Base-by-base conservation (phyloP, 2,329 filamentous ascomycete genomes). In the Helotiales sp. region DNA sequence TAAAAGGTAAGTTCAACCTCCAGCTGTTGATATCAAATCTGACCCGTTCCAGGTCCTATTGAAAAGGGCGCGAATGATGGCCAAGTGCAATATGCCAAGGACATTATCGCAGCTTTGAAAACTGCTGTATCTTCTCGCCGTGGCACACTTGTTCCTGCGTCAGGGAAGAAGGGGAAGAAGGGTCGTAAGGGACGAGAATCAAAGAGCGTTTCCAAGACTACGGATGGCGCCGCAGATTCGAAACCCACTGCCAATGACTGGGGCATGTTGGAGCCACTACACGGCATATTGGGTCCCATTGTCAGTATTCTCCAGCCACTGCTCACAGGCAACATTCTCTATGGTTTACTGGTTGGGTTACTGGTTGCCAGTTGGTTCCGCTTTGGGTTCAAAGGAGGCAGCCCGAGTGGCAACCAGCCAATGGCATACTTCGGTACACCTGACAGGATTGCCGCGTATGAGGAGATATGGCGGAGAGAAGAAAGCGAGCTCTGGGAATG, bases 61-160 rank as follows among this genome's bases (percentile, higher is more conserved):
- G 96, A 99, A 78, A 97, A 97, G 78, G 95, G 93, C 67, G 93
- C 94, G 50, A 94, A 91, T 70, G 94, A 97, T 64, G 96, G 96
- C 30, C 96, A 99, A 79, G 85, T 85, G 8, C 85, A 89, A 66
- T 97, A 96, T 77, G 92, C 91, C 70, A 94, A 91, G 72, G 91
- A 95, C 65, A 81, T 99, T 5, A 87, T 94, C 62, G 87, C 89
- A 10, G 86, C 89, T 30, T 82, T 98, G 20, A 93, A 90, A 76
- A 84, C 86, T 49, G 91, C 91, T 13, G 87, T 97, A 20, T 87
- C 88, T 17, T 85, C 90, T 5, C 91, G 89, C 64, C 80, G 86
- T 40, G 83, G 87, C 34, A 78, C 84, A 17, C 77, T 78, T 71
- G 84, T 81, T 54, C 80, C 78, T 17, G 76, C 80, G 26, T 82